A percentile compares a stretch with the other conserved stretches of the same genome.
phyloP scores from a whole-genome alignment of 305 asterid genomes.

The Solanum hybrid region DNA sequence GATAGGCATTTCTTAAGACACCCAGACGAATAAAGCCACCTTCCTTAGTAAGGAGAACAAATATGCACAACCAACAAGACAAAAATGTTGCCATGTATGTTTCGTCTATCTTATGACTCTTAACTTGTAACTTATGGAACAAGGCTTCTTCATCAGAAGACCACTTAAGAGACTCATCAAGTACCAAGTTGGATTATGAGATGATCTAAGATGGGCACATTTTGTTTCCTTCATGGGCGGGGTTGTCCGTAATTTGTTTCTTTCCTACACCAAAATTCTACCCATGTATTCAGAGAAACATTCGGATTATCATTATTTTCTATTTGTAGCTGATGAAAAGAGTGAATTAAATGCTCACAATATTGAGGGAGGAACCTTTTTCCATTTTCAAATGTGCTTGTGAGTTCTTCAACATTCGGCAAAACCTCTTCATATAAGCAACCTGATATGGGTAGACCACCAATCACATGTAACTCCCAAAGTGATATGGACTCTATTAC shows the following conservation, averaged over 20 bases:
- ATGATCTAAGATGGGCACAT: not conserved
- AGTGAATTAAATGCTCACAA: not conserved
- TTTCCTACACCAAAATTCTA: not conserved
- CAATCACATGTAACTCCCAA: not conserved
- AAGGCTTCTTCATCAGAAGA: not conserved
- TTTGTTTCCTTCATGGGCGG: not conserved
- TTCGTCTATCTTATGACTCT: not conserved
- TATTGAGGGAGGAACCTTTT: not conserved
- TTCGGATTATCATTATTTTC: too few species aligned
- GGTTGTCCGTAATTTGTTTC: not conserved
- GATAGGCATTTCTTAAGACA: too few species aligned
- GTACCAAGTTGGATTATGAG: not conserved
- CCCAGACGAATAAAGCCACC: too few species aligned
- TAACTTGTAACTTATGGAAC: too few species aligned
- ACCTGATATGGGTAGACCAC: not conserved
- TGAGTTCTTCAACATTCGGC: not conserved
- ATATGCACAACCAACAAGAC: not conserved
- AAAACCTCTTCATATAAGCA: not conserved
- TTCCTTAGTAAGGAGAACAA: not conserved
- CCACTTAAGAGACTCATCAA: too few species aligned
- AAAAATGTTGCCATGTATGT: not conserved
- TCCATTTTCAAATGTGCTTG: too few species aligned
- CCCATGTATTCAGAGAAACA: not conserved
- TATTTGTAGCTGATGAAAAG: not conserved
- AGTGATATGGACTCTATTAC: not conserved